Percentiles rank a stretch among this genome's conserved stretches.
phyloP scores from a whole-genome alignment of 1,284 basidiomycete genomes.

The Sanguinoderma infundibulare region DNA sequence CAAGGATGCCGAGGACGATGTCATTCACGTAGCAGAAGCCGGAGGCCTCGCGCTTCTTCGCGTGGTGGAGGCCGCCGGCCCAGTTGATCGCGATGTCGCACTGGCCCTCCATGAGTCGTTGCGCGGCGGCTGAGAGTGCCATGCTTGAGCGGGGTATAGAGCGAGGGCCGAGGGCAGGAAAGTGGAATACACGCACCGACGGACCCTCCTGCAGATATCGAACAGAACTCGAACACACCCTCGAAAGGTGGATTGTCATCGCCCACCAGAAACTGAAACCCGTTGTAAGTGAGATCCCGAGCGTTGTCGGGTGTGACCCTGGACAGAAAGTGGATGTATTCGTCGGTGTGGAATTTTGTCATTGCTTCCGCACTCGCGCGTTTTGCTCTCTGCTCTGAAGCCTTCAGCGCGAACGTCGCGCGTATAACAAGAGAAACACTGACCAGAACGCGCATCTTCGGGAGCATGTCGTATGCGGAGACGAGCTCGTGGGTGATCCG shows the following conservation, averaged over 20 bases:
- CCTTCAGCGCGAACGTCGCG: background rate
- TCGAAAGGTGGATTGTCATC: conserved; percentile 98
- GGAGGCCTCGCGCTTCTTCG: conserved; percentile 95
- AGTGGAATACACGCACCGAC: conserved; percentile 62
- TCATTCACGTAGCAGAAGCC: conserved; percentile 99
- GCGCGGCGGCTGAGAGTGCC: conserved; percentile 69
- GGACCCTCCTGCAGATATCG: conserved; percentile 95
- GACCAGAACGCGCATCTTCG: conserved; percentile 91
- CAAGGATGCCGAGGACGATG: conserved; percentile 90
- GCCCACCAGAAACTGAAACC: conserved; percentile 83
- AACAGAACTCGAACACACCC: conserved; percentile 96
- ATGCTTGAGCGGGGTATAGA: background rate
- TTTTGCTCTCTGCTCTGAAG: conserved; percentile 65
- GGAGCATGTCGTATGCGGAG: conserved; percentile 87
- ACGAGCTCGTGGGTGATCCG: conserved; percentile 93
- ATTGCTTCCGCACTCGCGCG: conserved; percentile 84
- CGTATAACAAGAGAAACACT: conserved; percentile 26
- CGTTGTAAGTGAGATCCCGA: conserved; percentile 83
- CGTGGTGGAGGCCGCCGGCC: conserved; percentile 98
- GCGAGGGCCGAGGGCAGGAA: background rate
- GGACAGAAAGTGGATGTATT: conserved; percentile 92
- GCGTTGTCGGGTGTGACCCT: conserved; percentile 90
- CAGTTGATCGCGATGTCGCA: conserved; percentile 97
- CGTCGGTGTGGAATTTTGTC: conserved; percentile 96
- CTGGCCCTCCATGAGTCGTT: conserved; percentile 80